phyloP scores from a whole-genome alignment of 2,329 filamentous ascomycete genomes.

The Eutypa lata region DNA sequence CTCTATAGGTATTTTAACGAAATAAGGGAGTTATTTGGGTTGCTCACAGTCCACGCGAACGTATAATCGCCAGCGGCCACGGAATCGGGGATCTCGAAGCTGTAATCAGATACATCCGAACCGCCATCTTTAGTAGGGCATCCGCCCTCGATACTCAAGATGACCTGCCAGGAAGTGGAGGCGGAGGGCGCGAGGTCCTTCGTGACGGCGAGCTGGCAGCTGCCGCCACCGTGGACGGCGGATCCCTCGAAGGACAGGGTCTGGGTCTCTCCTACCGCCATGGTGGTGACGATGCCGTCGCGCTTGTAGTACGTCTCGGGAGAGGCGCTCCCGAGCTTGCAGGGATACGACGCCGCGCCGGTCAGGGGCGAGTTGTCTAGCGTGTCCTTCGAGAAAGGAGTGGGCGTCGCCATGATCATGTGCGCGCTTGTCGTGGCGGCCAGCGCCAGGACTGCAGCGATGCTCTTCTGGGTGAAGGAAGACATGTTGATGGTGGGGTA shows the following conservation, averaged over 20 bases:
- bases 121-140: conserved; percentile 51
- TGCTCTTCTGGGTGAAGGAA: conserved; percentile 12
- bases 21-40: too few species aligned
- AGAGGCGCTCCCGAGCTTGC: conserved; percentile 48
- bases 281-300: conserved; percentile 38
- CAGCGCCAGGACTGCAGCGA: conserved; percentile 42
- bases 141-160: conserved; percentile 66
- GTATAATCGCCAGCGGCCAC: conserved; percentile 62
- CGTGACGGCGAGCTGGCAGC: conserved; percentile 69
- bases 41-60: conserved; percentile 70
- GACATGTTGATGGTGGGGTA: background rate
- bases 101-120: conserved; percentile 42
- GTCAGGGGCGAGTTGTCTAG: conserved; percentile 58
- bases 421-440: conserved; percentile 54
- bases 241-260: conserved; percentile 54
- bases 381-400: conserved; percentile 45
- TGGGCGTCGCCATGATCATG: conserved; percentile 58
- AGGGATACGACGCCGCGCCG: conserved; percentile 57
- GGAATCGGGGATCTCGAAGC: conserved; percentile 58
- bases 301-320: conserved; percentile 32
- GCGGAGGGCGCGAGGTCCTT: conserved; percentile 45
- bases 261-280: conserved; percentile 39
- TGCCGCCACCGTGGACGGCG: conserved; percentile 70
- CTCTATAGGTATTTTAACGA: background rate
- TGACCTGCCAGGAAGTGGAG: conserved; percentile 62